Conservation (phyloP, 352 stramenopile species). For the Thraustotheca clavata region DNA sequence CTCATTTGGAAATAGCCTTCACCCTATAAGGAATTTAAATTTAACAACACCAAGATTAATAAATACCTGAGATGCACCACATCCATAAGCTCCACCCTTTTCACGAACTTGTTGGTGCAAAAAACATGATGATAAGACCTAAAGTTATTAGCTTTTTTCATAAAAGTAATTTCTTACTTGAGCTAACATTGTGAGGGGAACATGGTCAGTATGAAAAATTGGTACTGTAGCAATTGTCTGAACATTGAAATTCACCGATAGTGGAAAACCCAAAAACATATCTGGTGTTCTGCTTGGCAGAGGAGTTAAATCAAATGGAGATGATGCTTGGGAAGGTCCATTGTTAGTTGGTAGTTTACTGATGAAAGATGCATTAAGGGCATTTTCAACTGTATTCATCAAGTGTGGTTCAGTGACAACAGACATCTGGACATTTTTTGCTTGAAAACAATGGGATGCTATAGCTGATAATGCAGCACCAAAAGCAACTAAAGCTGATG, state of each 20-base stretch:
- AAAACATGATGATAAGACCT: slow-evolving; percentile 71
- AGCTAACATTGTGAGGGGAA: slow-evolving; percentile 58
- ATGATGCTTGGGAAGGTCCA: background rate
- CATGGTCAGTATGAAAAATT: slow-evolving; percentile 64
- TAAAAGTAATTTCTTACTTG: slow-evolving; percentile 33
- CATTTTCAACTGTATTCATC: slow-evolving; percentile 36
- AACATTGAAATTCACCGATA: slow-evolving; percentile 80
- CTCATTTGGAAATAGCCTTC: slow-evolving; percentile 74
- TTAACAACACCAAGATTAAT: no score
- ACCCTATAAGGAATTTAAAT: slow-evolving; percentile 22
- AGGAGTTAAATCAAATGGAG: background rate
- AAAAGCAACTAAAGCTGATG: slow-evolving; percentile 32
- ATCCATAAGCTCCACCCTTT: slow-evolving; percentile 70
- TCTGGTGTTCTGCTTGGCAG: slow-evolving; percentile 30
- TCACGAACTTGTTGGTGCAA: slow-evolving; percentile 76
- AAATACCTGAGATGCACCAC: slow-evolving; percentile 40
- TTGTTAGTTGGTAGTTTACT: background rate
- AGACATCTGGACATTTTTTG: slow-evolving; percentile 47
- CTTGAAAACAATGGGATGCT: slow-evolving; percentile 42
- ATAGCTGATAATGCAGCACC: slow-evolving; percentile 51
- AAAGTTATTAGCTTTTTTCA: background rate
- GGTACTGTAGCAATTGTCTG: slow-evolving; percentile 62
- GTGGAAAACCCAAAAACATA: slow-evolving; percentile 63
- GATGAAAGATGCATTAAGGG: slow-evolving; percentile 24
- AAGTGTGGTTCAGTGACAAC: slow-evolving; percentile 71